phyloP scores from a whole-genome alignment of 2,329 filamentous ascomycete species.

The Akanthomyces muscarius region DNA sequence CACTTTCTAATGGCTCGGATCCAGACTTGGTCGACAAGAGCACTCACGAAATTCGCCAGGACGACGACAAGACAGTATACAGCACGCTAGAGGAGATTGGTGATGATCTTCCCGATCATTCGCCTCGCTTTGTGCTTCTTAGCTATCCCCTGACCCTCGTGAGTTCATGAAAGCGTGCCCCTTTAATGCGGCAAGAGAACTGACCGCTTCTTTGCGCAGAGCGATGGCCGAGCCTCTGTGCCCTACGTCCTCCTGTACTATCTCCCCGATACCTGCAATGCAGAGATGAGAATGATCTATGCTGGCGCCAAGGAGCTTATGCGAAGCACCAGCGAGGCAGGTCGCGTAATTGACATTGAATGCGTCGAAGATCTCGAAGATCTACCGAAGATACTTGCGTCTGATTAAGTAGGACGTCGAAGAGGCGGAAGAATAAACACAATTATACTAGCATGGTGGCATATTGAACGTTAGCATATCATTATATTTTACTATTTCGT shows the following conservation, averaged over 20 bases:
- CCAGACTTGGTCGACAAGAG: slow-evolving; percentile 86
- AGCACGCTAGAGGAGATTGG: slow-evolving; percentile 73
- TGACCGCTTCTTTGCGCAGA: slow-evolving; percentile 42
- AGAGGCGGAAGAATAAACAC: background rate
- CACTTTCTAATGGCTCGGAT: background rate
- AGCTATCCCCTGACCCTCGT: slow-evolving; percentile 89
- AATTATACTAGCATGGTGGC: background rate
- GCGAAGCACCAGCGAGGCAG: slow-evolving; percentile 88
- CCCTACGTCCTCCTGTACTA: slow-evolving; percentile 96
- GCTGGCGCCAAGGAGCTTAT: slow-evolving; percentile 94
- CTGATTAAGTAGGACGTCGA: background rate
- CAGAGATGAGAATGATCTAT: slow-evolving; percentile 85
- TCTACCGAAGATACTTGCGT: slow-evolving; percentile 63
- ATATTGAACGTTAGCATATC: slow-evolving; percentile 14
- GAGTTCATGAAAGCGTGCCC: slow-evolving; percentile 27
- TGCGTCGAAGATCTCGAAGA: slow-evolving; percentile 75
- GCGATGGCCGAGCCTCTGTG: slow-evolving; percentile 77
- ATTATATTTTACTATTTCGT: slow-evolving; percentile 19
- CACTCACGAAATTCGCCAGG: slow-evolving; percentile 82
- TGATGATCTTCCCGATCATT: slow-evolving; percentile 89
- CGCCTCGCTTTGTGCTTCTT: slow-evolving; percentile 82
- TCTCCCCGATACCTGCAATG: slow-evolving; percentile 86
- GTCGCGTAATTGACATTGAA: slow-evolving; percentile 79
- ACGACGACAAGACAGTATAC: slow-evolving; percentile 73
- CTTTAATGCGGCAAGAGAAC: background rate